Base-by-base conservation (phyloP, 1,284 basidiomycete genomes). In the Tilletiopsis washingtonensis region DNA sequence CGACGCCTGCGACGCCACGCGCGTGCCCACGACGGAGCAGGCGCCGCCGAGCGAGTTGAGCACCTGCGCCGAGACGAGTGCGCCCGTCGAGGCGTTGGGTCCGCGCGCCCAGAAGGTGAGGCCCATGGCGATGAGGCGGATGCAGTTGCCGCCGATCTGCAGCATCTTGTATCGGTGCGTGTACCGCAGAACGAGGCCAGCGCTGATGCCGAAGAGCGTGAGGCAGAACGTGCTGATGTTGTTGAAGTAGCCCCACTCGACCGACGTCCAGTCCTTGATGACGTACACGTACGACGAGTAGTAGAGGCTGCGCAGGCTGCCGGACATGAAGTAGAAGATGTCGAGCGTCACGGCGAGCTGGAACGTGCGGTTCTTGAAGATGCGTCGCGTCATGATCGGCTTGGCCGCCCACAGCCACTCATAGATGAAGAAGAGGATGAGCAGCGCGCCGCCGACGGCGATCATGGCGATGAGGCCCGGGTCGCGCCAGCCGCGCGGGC, bases 381-480 rank as follows among this genome's bases (percentile, higher is more conserved):
- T 66, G 27, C 76, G 68, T 19, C 59, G 57, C 11, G 74, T 74
- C 66, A 75, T 71, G 54, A 77, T 63, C 4, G 75, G 75, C 56
- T 74, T 59, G n/a, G 57, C 52, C 14, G 76, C 70, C 26, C 63
- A 69, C 43, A 56, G 64, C 51, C 62, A 53, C 49, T 78, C 77
- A 69, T 71, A 77, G 26, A 73, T 44, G 20, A 63, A 40, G 47
- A 73, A 76, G 14, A 61, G 51, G 51, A 71, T 64, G 56, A 77
- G 70, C 29, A 74, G 53, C 19, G 75, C 45, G 3, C 67, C 73
- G 24, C 76, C 77, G 23, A 75, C 62, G 34, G 67, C 63, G 43
- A 75, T 64, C 70, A 77, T 73, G 47, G 76, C 75, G 51, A 77
- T 76, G 46, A 77, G 65, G 1, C 67, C 51, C 62, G 71, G 69